Base-by-base conservation (phyloP, 225 moss, liverwort and hornwort genomes). In the Marchantia paleacea region DNA sequence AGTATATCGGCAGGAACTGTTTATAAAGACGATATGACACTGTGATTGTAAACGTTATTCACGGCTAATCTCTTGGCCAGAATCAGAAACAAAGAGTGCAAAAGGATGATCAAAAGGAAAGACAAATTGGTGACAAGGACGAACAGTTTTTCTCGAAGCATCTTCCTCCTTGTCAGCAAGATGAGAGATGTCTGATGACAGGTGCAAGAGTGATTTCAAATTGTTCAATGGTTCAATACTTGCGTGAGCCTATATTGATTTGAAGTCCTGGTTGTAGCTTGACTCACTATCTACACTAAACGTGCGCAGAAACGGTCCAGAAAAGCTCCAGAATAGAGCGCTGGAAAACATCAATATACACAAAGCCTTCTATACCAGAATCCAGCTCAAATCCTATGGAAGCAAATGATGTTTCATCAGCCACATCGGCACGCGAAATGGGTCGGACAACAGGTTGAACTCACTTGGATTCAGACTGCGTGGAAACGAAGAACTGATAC, bases 271-370 rank as follows among this genome's bases (percentile, higher is more conserved):
- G 24, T 30, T 73, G 14, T 53, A 25, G 51, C 28, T 74, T 8
- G 10, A 55, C 74, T 74, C 52, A 9, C 29, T 12, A 16, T 18
- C 53, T 0, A 16, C 24, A 28, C 50, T 72, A 0, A 22, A 72
- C 30, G 72, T 60, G 7, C 57, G 25, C 77, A 86, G 85, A 80
- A 24, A 73, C 19, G 47, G 52, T 68, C 10, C 55, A 65, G 10
- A 80, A 69, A 50, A 25, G n/a, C 22, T 80, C 80, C 24, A 86
- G 80, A 78, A 11, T 78, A 77, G 77, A 80, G 31, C 73, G 80
- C 31, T 86, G 86, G 86, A 86, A 78, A 47, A 78, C 80, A 3
- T 74, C 76, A 28, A 68, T 65, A 6, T 52, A 60, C 16, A 77
- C 72, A 30, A 78, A 60, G 66, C 80, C 74, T 10, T 73, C 68